These are phyloP conservation scores for Herpetomonas tarakana DNA, from an alignment of 208 protist species.

Conservation along the genomic window DNA sequence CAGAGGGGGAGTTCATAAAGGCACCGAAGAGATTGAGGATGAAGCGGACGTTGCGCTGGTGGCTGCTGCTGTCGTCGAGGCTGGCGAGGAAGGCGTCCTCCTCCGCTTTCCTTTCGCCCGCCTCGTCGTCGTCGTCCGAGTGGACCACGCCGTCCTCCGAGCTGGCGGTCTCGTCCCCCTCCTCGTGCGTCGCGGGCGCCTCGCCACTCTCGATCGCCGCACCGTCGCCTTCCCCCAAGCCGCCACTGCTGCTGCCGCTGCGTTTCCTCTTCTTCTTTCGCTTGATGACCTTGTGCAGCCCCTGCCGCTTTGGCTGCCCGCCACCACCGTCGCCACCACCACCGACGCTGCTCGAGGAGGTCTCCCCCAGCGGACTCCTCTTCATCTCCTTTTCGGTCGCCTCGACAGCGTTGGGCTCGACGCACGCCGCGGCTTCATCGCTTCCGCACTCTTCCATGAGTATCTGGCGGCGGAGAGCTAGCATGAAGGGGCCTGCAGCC, in stretches of 20 bases:
- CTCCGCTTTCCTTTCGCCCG: conserved; percentile 1
- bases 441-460: neutral
- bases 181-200: conserved; percentile 7
- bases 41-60: conserved; percentile 62
- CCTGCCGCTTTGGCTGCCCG: neutral
- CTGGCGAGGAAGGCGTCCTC: conserved; percentile 17
- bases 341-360: neutral
- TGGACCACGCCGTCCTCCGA: no score
- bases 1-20: conserved; percentile 21
- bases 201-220: conserved; percentile 7
- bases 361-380: neutral
- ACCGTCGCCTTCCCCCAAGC: no score
- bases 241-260: neutral
- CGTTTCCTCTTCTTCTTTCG: neutral
- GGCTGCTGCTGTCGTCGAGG: conserved; percentile 52
- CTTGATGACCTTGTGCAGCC: neutral
- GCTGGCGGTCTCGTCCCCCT: no score
- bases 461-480: neutral
- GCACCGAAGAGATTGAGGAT: conserved; percentile 59
- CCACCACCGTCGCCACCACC: neutral
- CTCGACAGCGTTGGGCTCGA: no score
- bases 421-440: no score
- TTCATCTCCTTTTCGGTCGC: no score
- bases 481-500: neutral
- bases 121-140: neutral